Evolutionary conservation across 2,329 filamentous ascomycete genomes (phyloP).

Genomic region (Botrytis porri): DNA sequence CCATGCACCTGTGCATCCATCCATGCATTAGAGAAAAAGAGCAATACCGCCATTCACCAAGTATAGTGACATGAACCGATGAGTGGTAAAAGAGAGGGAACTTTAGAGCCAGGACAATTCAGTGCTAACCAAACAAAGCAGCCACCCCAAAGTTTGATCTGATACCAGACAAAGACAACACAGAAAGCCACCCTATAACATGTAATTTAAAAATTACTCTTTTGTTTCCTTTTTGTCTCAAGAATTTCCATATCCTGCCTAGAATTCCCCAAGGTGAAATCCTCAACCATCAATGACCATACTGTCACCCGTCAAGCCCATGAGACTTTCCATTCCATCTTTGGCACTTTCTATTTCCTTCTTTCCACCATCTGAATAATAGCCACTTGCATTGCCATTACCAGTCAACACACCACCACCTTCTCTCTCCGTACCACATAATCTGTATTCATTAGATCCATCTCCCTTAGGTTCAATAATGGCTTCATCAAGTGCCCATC

Average conservation of each 20-base stretch:
- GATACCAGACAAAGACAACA: constrained; percentile 2
- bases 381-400: constrained; percentile 32
- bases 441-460: constrained; percentile 49
- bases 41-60: constrained; percentile 12
- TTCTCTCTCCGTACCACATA: constrained; percentile 47
- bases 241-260: neutral
- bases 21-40: constrained; percentile 10
- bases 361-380: constrained; percentile 36
- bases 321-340: constrained; percentile 11
- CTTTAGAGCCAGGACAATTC: neutral
- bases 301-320: constrained; percentile 16
- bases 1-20: constrained; percentile 4
- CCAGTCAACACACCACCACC: constrained; percentile 6
- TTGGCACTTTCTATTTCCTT: constrained; percentile 17
- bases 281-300: constrained; percentile 19
- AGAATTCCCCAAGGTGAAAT: neutral
- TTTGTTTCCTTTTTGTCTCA: constrained; percentile 2
- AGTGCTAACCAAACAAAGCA: constrained; percentile 10
- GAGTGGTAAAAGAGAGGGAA: neutral
- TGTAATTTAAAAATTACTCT: constrained; percentile 2
- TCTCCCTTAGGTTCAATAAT: constrained; percentile 59
- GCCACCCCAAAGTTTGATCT: constrained; percentile 5
- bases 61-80: neutral
- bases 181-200: constrained; percentile 5
- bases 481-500: constrained; percentile 61